A percentile compares a stretch with the other conserved stretches of the same genome.
Evolutionary conservation across 495 filamentous ascomycete genomes (phyloP).

Genomic region (Talaromyces stipitatus): DNA sequence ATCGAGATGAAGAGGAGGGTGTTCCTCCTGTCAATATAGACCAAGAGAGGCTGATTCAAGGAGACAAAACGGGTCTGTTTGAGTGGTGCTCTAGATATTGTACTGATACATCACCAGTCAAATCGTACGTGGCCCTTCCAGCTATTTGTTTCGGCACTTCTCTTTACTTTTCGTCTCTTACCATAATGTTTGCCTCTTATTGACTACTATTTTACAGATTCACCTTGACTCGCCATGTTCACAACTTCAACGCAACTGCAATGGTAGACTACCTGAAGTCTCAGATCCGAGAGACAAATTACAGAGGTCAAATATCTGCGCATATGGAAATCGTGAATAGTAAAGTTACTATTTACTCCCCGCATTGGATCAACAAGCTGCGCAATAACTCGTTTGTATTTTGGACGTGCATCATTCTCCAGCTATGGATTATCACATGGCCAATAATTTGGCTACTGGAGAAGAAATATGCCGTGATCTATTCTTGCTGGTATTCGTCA

Average conservation of each 20-base stretch:
- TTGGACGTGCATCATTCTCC: conserved; percentile 30
- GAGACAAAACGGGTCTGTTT: conserved; percentile 15
- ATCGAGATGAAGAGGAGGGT: conserved; percentile 8
- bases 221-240: conserved; percentile 27
- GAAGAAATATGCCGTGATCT: conserved; percentile 30
- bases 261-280: conserved; percentile 26
- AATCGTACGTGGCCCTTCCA: conserved; percentile 23
- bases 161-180: not conserved
- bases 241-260: conserved; percentile 23
- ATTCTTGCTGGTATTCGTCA: conserved; percentile 25
- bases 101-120: conserved; percentile 27
- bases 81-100: conserved; percentile 37
- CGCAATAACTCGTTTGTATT: conserved; percentile 29
- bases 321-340: conserved; percentile 14
- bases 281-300: conserved; percentile 35
- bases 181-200: not conserved
- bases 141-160: not conserved
- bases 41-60: conserved; percentile 1
- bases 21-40: conserved; percentile 6
- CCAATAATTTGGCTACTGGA: conserved; percentile 35
- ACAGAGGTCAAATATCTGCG: conserved; percentile 27
- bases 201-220: conserved; percentile 19
- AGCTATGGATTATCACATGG: conserved; percentile 40
- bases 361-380: conserved; percentile 38
- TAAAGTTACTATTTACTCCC: conserved; percentile 33